These are phyloP conservation scores for Lobosporangium transversale DNA, from an alignment of 192 early-diverging fungal species.

Conservation along the genomic window DNA sequence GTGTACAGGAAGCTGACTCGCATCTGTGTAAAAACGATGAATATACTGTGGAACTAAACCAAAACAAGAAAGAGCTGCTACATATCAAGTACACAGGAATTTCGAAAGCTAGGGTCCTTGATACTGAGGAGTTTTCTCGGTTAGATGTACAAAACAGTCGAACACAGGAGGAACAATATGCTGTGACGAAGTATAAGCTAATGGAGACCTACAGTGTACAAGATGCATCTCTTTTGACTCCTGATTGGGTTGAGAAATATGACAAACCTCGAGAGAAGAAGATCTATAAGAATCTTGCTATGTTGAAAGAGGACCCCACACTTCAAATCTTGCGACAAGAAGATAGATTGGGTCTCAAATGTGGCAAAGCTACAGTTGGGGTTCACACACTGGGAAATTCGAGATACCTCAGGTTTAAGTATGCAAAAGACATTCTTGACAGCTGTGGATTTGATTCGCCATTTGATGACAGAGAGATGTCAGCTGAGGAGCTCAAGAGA, in stretches of 20 bases:
- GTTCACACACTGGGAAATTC: not conserved
- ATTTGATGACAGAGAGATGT: no score
- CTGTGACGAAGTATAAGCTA: not conserved
- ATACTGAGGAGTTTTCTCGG: constrained; percentile 1
- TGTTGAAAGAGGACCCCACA: no score
- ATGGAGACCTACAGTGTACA: not conserved
- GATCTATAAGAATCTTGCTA: not conserved
- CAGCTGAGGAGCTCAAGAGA: no score
- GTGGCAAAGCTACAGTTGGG: not conserved
- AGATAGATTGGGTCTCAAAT: not conserved
- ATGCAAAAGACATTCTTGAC: not conserved
- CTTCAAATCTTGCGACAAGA: not conserved
- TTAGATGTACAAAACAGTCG: not conserved
- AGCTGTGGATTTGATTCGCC: constrained; percentile 1
- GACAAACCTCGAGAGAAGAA: not conserved
- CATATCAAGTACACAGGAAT: constrained; percentile 1
- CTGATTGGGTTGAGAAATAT: not conserved
- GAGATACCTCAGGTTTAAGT: not conserved
- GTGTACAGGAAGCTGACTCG: not conserved
- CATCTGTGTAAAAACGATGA: no score
- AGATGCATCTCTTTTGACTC: not conserved
- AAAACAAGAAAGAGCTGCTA: no score
- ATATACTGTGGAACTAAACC: no score
- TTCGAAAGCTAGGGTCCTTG: not conserved
- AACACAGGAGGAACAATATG: not conserved